Conservation (phyloP, 306 rosid species). For the Acmispon strigosus region DNA sequence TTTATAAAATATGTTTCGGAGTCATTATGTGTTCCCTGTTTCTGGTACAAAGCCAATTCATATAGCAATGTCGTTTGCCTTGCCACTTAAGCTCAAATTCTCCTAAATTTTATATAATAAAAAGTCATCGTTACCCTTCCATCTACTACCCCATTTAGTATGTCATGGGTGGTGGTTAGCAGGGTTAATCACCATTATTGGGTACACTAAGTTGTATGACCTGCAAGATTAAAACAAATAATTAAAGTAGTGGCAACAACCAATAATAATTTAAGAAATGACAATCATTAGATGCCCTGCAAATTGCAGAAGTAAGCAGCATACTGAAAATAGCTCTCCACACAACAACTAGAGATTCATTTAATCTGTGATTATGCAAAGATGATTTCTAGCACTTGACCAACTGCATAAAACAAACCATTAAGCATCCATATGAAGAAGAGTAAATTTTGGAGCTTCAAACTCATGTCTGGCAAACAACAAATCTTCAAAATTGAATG, state of each 20-base stretch:
- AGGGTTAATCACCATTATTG: too few species aligned
- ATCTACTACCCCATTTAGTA: too few species aligned
- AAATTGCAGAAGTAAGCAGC: constrained; percentile 10
- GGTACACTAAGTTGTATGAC: too few species aligned
- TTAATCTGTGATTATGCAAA: not conserved
- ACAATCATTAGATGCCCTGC: constrained; percentile 14
- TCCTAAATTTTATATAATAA: not conserved
- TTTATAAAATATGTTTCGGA: not conserved
- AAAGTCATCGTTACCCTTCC: not conserved
- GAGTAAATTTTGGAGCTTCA: too few species aligned
- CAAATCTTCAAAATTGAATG: not conserved
- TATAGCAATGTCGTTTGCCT: not conserved
- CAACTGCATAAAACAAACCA: constrained; percentile 2
- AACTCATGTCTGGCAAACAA: too few species aligned
- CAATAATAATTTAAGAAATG: not conserved
- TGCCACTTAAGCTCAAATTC: not conserved
- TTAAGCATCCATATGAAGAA: not conserved
- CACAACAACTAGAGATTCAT: not conserved
- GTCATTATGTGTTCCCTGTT: constrained; percentile 9
- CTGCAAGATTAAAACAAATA: too few species aligned
- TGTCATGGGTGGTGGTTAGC: too few species aligned
- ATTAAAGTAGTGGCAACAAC: not conserved
- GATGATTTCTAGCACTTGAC: constrained; percentile 7
- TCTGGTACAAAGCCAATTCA: not conserved
- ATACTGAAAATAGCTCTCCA: not conserved